Base-by-base conservation (phyloP, 495 filamentous ascomycete species). In the Penicillium paxilli region DNA sequence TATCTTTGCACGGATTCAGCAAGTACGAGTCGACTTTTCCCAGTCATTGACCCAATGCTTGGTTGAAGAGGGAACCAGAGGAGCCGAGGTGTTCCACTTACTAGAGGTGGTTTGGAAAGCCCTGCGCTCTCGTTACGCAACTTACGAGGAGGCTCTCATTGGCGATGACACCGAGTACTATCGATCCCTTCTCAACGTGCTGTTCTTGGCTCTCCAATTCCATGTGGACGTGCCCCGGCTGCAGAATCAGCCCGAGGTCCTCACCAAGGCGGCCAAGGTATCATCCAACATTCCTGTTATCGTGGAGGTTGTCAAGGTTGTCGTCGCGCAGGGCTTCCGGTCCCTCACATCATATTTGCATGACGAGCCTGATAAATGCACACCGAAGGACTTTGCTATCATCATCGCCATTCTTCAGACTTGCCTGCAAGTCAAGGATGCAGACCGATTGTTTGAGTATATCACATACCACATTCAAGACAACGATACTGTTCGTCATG, bases 361-460 rank as follows among this genome's bases (percentile, higher is more conserved):
- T 62, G 80, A 80, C 7, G 60, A 71, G 19, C 87, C 50, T 62
- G 80, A 67, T n/a, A 79, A 74, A 20, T 77, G 77, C 52, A 67
- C 71, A 11, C 81, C 84, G 3, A 77, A 78, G 47, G 94, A 99
- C 63, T 85, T 98, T 58, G 87, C 87, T 16, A 87, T 97, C 38
- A 72, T 99, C 21, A 96, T 87, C n/a, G 90, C 87, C 6, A 87
- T 97, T 57, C 77, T 98, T 14, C 92, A 96, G 63, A 86, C 86
- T 37, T 83, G 86, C 46, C 77, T 97, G 20, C 84, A 82, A 51
- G 78, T 96, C 23, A 77, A 76, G 49, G 67, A 78, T 49, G 66
- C 65, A 11, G 72, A 77, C 51, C 67, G 75, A 40, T 47, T 76
- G 14, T 77, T 69, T 41, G 74, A 84, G 17, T 83, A 88, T 52